Evolutionary conservation across 768 basidiomycete genomes (phyloP).

Genomic region (Agaricus sinodeliciosus): DNA sequence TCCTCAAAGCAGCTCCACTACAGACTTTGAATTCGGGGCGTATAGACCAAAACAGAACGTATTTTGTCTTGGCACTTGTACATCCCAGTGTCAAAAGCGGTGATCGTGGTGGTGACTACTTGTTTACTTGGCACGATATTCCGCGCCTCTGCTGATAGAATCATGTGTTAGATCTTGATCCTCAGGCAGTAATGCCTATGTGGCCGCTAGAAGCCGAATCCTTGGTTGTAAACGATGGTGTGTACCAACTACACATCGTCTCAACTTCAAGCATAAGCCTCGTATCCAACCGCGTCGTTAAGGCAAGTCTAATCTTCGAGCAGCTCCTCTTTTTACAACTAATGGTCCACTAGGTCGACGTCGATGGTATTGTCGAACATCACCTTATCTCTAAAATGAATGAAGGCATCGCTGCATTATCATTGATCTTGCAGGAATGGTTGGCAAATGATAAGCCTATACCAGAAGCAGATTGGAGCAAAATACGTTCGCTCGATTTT

Average conservation of each 20-base stretch:
- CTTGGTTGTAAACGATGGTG: conserved; percentile 40
- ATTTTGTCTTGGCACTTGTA: conserved; percentile 69
- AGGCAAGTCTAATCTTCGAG: conserved; percentile 37
- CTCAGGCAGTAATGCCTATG: conserved; percentile 54
- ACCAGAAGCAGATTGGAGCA: conserved; percentile 81
- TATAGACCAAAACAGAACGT: conserved; percentile 46
- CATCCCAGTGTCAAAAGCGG: conserved; percentile 51
- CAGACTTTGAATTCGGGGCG: conserved; percentile 35
- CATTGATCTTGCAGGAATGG: conserved; percentile 54
- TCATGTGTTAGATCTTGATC: conserved; percentile 44
- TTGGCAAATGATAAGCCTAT: conserved; percentile 27
- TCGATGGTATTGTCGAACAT: conserved; percentile 58
- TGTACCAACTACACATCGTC: conserved; percentile 63
- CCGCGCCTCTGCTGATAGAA: background rate
- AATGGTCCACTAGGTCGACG: conserved; percentile 49
- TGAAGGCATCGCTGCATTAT: conserved; percentile 46
- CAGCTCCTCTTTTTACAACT: conserved; percentile 2
- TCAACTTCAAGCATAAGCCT: conserved; percentile 69
- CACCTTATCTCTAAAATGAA: conserved; percentile 59
- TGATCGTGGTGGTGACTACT: conserved; percentile 42
- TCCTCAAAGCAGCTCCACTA: conserved; percentile 61
- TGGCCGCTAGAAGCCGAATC: conserved; percentile 65
- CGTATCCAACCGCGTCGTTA: conserved; percentile 63
- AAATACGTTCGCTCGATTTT: conserved; percentile 83
- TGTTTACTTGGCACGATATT: background rate